Evolutionary conservation across 2,329 filamentous ascomycete genomes (phyloP).

Genomic region (Claviceps arundinis): DNA sequence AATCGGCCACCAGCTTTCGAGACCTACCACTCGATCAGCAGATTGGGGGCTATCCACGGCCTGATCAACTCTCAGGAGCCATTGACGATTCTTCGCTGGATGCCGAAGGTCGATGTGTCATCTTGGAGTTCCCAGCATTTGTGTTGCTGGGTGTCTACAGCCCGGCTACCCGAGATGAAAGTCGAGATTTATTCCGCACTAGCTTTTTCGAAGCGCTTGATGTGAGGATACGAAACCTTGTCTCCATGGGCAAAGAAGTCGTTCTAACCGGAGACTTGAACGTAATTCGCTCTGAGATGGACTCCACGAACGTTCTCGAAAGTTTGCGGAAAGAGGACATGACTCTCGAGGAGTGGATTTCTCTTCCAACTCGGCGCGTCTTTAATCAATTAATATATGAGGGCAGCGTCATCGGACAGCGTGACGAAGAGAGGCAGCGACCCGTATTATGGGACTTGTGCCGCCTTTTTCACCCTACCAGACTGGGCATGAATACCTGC

Average conservation of each 20-base stretch:
- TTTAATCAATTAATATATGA: conserved; percentile 77
- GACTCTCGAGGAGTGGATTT: conserved; percentile 59
- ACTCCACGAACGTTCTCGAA: conserved; percentile 64
- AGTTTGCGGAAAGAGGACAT: conserved; percentile 56
- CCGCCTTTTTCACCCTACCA: conserved; percentile 64
- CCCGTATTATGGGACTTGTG: conserved; percentile 75
- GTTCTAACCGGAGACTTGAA: conserved; percentile 84
- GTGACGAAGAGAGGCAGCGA: conserved; percentile 55
- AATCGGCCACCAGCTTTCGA: conserved; percentile 55
- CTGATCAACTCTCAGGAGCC: conserved; percentile 47
- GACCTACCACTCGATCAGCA: conserved; percentile 60
- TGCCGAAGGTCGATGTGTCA: conserved; percentile 79
- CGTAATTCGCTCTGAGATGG: conserved; percentile 54
- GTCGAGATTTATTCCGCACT: conserved; percentile 67
- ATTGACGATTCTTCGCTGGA: conserved; percentile 65
- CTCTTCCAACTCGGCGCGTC: conserved; percentile 56
- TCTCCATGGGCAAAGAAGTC: conserved; percentile 68
- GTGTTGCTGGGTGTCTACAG: conserved; percentile 88
- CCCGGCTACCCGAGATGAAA: conserved; percentile 77
- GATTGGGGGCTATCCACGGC: conserved; percentile 78
- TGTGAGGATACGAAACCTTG: conserved; percentile 70
- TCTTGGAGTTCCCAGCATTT: conserved; percentile 89
- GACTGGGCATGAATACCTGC: conserved; percentile 88
- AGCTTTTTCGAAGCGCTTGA: conserved; percentile 73
- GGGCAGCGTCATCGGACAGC: conserved; percentile 51